Base-by-base conservation (phyloP, 352 stramenopile genomes). In the Phytophthora agathidicida region DNA sequence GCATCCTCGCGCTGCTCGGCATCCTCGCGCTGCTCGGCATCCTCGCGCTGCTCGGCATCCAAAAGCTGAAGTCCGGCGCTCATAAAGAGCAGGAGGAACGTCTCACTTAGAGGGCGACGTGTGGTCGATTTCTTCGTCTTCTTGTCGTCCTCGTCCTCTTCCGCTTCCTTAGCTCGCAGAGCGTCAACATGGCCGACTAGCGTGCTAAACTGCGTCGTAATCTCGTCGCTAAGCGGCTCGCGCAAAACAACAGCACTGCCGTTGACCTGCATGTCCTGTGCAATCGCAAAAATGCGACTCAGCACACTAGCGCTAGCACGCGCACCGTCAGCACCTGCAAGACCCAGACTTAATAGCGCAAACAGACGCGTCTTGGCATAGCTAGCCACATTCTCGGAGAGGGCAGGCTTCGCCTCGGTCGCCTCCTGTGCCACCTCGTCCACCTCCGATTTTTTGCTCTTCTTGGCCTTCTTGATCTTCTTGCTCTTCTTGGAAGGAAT, bases 51-150 rank as follows among this genome's bases (percentile, higher is more conserved):
- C 28, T 83, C 62, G 6, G 44, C 45, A 52, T 96, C 86, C 41
- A 93, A 57, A 19, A 96, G 50, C 65, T 93, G 84, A 41, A 96
- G 68, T 24, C 71, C 79, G 17, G 75, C 68, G 69, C 81, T 92
- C 77, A 87, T 86, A 33, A 89, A 86, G 35, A 96, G 69, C 46
- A 94, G 28, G 38, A 79, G 42, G 57, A 94, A 94, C 32, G 79
- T 76, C 42, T 93, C 77, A 19, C 51, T 57, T 20, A 89, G 49
- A 45, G 80, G 66, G 41, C 83, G 74, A 17, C 60, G 60, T 17
- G 56, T 45, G 17, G 48, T 45, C 35, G 43, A 22, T 14, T 61
- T 52, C 51, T 72, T 71, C n/a, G 48, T 66, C 14, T 42, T 50
- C 31, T 58, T 69, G 24, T 77, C 57, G 24, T 50, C 55, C 27